Percentiles rank a stretch among this genome's conserved stretches.
These are phyloP conservation scores for Aspergillus sp. DNA, from an alignment of 2,329 filamentous ascomycete species.

Conservation along the genomic window DNA sequence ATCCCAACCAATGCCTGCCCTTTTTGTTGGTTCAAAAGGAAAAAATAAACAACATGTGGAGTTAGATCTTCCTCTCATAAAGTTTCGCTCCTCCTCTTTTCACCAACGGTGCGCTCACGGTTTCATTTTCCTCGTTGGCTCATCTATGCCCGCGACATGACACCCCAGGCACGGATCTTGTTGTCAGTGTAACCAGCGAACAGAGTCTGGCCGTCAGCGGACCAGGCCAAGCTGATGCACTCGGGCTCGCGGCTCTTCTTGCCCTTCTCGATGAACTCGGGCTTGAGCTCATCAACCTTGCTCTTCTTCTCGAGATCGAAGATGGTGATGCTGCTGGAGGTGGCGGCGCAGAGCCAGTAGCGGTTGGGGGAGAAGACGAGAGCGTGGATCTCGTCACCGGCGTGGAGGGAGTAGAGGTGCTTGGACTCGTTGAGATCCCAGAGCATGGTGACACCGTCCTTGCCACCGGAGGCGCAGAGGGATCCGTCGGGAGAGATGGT, in stretches of 20 bases:
- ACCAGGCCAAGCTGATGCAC: slow-evolving; percentile 97
- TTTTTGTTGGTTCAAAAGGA: slow-evolving; percentile 35
- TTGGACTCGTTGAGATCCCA: slow-evolving; percentile 99
- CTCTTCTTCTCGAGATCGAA: slow-evolving; percentile 99
- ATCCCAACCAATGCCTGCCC: slow-evolving; percentile 39
- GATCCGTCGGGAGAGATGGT: slow-evolving; percentile 99
- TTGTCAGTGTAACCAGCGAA: slow-evolving; percentile 99
- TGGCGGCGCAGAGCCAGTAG: slow-evolving; percentile 99
- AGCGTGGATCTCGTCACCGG: slow-evolving; percentile 99
- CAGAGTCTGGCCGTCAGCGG: slow-evolving; percentile 96
- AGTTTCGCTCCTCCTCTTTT: slow-evolving; percentile 22
- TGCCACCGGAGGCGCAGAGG: slow-evolving; percentile 97
- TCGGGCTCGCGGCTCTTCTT: slow-evolving; percentile 99
- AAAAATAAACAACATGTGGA: slow-evolving; percentile 23
- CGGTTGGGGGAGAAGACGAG: slow-evolving; percentile 99
- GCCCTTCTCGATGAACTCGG: slow-evolving; percentile 90
- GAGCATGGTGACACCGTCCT: slow-evolving; percentile 99
- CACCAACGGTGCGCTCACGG: slow-evolving; percentile 10
- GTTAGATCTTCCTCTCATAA: slow-evolving; percentile 14
- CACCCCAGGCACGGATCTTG: slow-evolving; percentile 96
- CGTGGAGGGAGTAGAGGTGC: slow-evolving; percentile 99
- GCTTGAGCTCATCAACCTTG: slow-evolving; percentile 99
- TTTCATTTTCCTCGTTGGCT: slow-evolving; percentile 9
- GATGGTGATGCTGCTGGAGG: slow-evolving; percentile 97
- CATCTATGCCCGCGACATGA: slow-evolving; percentile 85